These are phyloP conservation scores for Silene uniflora DNA, from an alignment of 148 eudicot species.

Conservation along the genomic window DNA sequence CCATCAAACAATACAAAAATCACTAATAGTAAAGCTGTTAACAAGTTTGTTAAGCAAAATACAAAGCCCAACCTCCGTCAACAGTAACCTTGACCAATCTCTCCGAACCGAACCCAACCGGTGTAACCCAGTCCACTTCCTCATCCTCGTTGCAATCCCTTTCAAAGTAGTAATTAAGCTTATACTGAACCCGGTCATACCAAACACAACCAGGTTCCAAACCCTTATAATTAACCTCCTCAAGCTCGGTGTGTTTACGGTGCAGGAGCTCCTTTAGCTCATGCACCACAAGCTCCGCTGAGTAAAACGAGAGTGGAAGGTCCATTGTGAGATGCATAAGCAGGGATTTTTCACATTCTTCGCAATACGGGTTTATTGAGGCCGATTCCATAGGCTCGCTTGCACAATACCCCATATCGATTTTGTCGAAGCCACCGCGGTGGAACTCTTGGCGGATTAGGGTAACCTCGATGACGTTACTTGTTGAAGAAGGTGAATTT, in stretches of 20 bases:
- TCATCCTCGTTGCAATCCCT: not conserved
- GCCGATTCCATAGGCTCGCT: not conserved
- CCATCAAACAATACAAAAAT: not conserved
- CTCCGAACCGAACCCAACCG: not conserved
- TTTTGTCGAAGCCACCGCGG: not conserved
- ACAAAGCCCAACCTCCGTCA: not conserved
- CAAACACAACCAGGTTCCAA: not conserved
- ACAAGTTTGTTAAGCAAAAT: not conserved
- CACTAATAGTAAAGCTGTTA: not conserved
- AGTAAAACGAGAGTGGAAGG: not conserved
- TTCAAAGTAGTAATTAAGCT: not conserved
- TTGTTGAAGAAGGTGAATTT: not conserved
- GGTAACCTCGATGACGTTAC: not conserved
- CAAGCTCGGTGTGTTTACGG: not conserved
- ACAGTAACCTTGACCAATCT: not conserved
- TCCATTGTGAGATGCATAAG: not conserved
- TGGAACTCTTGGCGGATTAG: not conserved
- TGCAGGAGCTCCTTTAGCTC: not conserved
- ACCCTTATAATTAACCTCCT: not conserved
- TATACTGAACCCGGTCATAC: not conserved
- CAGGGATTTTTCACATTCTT: not conserved
- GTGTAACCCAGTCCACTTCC: not conserved
- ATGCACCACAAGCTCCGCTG: not conserved
- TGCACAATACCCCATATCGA: not conserved
- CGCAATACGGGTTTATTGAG: not conserved